phyloP scores from a whole-genome alignment of 139 green algal species.

The Picochlorum sp. region DNA sequence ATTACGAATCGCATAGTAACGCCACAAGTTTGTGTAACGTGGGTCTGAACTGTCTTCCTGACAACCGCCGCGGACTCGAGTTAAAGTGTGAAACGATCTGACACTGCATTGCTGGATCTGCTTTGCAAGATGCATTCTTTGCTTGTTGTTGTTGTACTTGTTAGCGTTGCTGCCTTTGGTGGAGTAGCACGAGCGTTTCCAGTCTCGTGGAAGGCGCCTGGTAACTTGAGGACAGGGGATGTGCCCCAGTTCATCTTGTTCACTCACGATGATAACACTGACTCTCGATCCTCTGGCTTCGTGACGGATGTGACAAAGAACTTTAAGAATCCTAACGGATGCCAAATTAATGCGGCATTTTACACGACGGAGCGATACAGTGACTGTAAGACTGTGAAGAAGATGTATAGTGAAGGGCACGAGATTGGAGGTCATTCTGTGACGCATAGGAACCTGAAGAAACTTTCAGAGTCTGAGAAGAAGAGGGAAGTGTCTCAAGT shows the following conservation, averaged over 20 bases:
- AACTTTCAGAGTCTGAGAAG: not conserved
- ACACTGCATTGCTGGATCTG: too few species aligned
- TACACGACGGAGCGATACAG: conserved; percentile 1
- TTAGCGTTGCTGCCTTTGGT: not conserved
- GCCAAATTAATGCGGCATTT: conserved; percentile 16
- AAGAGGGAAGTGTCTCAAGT: conserved; percentile 5
- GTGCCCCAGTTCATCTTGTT: conserved; percentile 11
- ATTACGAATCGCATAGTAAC: too few species aligned
- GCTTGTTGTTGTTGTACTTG: not conserved
- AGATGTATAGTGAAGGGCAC: conserved; percentile 12
- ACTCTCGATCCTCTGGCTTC: not conserved
- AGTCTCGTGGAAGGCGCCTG: conserved; percentile 7
- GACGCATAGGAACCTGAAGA: conserved; percentile 2
- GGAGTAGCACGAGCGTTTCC: not conserved
- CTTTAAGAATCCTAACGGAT: conserved; percentile 6
- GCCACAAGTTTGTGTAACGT: too few species aligned
- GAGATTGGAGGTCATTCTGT: conserved; percentile 21
- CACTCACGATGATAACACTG: conserved; percentile 12
- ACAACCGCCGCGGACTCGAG: too few species aligned
- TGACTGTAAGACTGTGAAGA: conserved; percentile 7
- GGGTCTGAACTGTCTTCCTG: too few species aligned
- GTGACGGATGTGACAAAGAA: conserved; percentile 6
- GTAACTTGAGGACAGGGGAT: not conserved
- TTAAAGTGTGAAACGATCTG: too few species aligned
- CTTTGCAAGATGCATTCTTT: not conserved